Base-by-base conservation (phyloP, 345 rosid genomes). In the Psidium guajava region DNA sequence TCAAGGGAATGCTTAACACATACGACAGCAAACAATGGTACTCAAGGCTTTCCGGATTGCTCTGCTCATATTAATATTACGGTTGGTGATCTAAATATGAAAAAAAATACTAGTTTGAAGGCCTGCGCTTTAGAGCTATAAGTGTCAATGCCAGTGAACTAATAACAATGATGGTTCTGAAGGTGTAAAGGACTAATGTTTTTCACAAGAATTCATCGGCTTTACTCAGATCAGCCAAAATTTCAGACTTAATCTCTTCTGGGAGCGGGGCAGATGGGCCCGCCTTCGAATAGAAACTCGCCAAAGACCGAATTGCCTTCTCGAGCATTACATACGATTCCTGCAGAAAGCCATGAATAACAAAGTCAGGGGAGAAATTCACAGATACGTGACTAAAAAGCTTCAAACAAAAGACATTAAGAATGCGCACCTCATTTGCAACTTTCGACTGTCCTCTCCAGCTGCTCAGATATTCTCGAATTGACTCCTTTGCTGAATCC, bases 401-500 rank as follows among this genome's bases (percentile, higher is more conserved):
- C 57, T 15, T 82, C 27, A 59, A 15, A 54, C 82, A 82, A 10
- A 36, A 8, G 8, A 20, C 50, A 50, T 27, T 55, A 54, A 25
- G 47, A 27, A 20, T 14, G 47, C 44, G 20, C 87, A 95, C 98
- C 92, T 95, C 94, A 42, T 61, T 83, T 32, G 89, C 90, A 51
- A 97, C 92, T 18, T 69, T 83, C 77, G 88, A 85, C 81, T 92
- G 95, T 32, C 98, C 99, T 88, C 90, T 93, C 99, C 99, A 97
- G 83, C 87, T 93, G 64, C 94, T 88, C 89, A 97, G 86, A 85
- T 95, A 95, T 13, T 95, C 95, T 85, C 95, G 92, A 84, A 95
- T 97, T 0, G 98, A 95, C 87, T 93, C 98, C 88, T 95, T 95
- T 8, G 98, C 99, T 2, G 99, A 93, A 91, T 95, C 99, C 21